Base-by-base conservation (phyloP, 192 early-diverging fungal genomes). In the Umbelopsis vinacea region DNA sequence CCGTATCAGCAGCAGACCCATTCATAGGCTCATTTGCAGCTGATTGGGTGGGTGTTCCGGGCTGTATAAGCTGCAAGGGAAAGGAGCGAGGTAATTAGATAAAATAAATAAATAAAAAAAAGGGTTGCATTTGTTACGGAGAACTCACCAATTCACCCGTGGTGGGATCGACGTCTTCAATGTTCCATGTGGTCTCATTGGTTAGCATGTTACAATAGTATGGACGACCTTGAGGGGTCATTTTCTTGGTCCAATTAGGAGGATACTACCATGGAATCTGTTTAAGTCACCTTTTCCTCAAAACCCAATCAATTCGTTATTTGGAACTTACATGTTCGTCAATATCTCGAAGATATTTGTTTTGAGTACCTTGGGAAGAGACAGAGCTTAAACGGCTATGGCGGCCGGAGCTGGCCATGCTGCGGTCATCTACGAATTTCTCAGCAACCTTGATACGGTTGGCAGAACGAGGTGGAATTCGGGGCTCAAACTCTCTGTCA, bases 141-240 rank as follows among this genome's bases (percentile, higher is more conserved):
- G 17, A 10, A 22, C 70, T 74, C 69, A 86, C 75, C 79, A 90
- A 52, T 35, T 71, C 46, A 35, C 89, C 89, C 6, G 88, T 90
- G 19, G 77, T 79, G 29, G 71, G 63, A 74, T 90, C 82, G 17
- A 90, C 74, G 66, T 87, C 77, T 11, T 89, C 83, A 12, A 88
- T 54, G 22, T 40, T 73, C 89, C 89, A 90, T 17, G 83, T 82
- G 12, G 80, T 85, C 71, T 89, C 81, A 29, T 90, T 84, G 1
- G 89, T 90, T 5, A 85, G 46, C 66, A 84, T 75, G 71, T 90
- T 90, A 80, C 83, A 90, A 68, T 83, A 90, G 53, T 88, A 90
- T 6, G 57, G 23, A 10, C 83, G 73, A 0, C 89, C 85, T 66
- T 90, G 85, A 6, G 77, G 68, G n/a, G 81, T 78, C 15, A 69